Evolutionary conservation across 441 rosid genomes (phyloP).

Genomic region (Croton setiger): DNA sequence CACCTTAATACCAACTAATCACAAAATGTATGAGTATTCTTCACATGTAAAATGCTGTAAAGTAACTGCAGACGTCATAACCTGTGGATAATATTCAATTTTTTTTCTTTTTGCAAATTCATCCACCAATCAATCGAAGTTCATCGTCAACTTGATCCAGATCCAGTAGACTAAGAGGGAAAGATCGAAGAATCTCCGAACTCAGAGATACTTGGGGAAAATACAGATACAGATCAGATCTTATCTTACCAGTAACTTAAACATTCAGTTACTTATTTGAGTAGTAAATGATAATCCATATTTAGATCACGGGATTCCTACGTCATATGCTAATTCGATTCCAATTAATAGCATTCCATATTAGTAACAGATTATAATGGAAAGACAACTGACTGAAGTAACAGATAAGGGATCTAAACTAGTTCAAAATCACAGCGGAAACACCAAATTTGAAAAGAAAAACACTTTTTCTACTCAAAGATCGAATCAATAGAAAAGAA

Average conservation of each 20-base stretch:
- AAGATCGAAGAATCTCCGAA: not conserved
- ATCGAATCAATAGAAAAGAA: not conserved
- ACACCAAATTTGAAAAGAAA: not conserved
- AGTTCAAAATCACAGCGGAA: not conserved
- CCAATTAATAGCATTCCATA: not conserved
- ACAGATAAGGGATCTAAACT: conserved; percentile 1
- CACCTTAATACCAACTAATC: not conserved
- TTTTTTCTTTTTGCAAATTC: not conserved
- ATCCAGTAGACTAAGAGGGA: not conserved
- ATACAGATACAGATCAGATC: not conserved
- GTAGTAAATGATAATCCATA: not conserved
- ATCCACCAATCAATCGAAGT: not conserved
- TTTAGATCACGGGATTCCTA: not conserved
- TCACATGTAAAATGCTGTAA: not conserved
- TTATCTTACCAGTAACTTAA: not conserved
- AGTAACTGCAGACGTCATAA: not conserved
- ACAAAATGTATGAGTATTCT: not conserved
- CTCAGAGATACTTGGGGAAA: not conserved
- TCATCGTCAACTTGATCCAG: not conserved
- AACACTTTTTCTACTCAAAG: not conserved
- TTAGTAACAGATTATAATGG: not conserved
- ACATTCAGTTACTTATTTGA: not conserved
- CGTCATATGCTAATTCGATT: conserved; percentile 1
- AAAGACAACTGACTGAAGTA: not conserved
- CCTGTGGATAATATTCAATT: not conserved